phyloP scores from a whole-genome alignment of 1,139 yeast species.

The Kodamaea fungicola region DNA sequence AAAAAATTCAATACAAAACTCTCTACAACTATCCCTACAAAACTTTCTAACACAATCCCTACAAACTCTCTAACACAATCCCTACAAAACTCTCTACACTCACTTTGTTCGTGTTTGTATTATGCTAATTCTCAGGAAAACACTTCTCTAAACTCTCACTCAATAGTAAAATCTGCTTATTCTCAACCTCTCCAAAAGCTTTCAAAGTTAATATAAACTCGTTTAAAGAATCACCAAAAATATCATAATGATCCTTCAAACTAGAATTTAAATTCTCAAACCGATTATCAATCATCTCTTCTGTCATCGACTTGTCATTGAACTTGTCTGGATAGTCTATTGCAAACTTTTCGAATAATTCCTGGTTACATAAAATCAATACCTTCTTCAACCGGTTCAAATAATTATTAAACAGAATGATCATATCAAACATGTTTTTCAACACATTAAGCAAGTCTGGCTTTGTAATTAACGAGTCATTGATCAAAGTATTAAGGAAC shows the following conservation, averaged over 20 bases:
- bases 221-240: constrained; percentile 52
- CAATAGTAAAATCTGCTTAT: constrained; percentile 52
- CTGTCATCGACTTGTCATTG: constrained; percentile 34
- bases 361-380: constrained; percentile 49
- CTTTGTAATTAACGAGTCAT: constrained; percentile 67
- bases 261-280: constrained; percentile 45
- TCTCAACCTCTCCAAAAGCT: constrained; percentile 61
- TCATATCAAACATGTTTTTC: constrained; percentile 42
- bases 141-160: constrained; percentile 50
- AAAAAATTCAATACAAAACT: too few species aligned
- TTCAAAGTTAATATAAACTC: constrained; percentile 55
- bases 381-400: constrained; percentile 54
- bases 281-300: constrained; percentile 36
- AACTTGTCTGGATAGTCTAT: constrained; percentile 40
- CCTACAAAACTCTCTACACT: too few species aligned
- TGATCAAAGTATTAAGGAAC: constrained; percentile 61
- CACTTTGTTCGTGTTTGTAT: too few species aligned
- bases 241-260: constrained; percentile 49
- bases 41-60: too few species aligned
- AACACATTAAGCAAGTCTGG: constrained; percentile 50
- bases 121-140: constrained; percentile 23
- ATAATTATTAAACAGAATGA: constrained; percentile 55
- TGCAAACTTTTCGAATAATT: constrained; percentile 38
- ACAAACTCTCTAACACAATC: too few species aligned
- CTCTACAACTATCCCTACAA: too few species aligned